Evolutionary conservation across 192 early-diverging fungal genomes (phyloP), one percentile per base, ranked within the genome.

Genomic region (Coemansia sp.): DNA sequence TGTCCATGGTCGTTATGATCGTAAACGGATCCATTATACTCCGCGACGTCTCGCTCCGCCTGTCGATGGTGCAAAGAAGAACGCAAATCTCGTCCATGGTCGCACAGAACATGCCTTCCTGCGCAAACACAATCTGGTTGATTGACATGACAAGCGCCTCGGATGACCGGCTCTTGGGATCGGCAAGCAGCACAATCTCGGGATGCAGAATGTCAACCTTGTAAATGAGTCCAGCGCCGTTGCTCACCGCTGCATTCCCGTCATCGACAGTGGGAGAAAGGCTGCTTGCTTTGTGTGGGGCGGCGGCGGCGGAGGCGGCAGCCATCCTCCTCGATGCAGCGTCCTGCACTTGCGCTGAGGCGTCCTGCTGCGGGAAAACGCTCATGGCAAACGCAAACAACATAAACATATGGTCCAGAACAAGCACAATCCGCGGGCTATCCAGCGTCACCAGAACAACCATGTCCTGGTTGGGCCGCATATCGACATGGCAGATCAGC

Each of bases 11-110:
- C 22, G 93, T 59, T 5, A 89, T 87, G 15, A 96, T 73, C 54
- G 95, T 89, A 74, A 96, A 96, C 46, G 91, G 91, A 64, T 98
- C 91, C 69, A 99, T 92, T 48, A 98, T 92, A 8, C 89, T 87
- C 20, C 97, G 70, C 6, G 83, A 83, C 0, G 95, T 93, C 40
- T 91, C 89, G 9, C 88, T 82, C 11, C 91, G 82, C 54, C 86
- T 88, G 67, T 94, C 90, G 87, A 98, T 92, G 10, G 85, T 85
- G 84, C 95, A 98, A 14, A 99, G 83, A 38, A 90, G 91, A 85
- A 98, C 93, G 42, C 93, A 91, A 43, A 94, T 84, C 62, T 92
- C 89, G 40, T 94, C 84, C 50, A 94, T 80, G 20, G 85, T 90
- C 9, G 94, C 54, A 4, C 87, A 89, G 62, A 88, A 88, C 34